Evolutionary conservation across 83 land plant species (phyloP), one percentile per base, ranked within the genome.

Genomic region (Diphasiastrum complanatum): DNA sequence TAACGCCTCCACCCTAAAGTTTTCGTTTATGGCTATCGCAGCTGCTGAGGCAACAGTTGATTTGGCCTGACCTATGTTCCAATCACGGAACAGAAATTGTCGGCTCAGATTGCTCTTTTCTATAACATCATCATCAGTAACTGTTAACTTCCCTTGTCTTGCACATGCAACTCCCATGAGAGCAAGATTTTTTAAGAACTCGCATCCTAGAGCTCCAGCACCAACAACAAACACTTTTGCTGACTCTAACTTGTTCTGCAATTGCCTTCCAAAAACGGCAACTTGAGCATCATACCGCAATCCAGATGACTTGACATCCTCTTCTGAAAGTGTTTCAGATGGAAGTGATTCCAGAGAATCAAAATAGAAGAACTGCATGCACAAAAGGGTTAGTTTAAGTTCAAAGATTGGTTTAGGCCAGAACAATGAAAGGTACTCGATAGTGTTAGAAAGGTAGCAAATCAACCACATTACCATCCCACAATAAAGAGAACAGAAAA

Each of bases 61-160:
- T 24, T 48, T 48, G n/a, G 51, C 51, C 18, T 48, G 51, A 5
- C 51, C 51, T 18, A 48, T 48, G 51, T 48, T 48, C 51, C 51
- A 48, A 18, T 48, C 51, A 6, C 51, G 51, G 51, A 48, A 48
- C 6, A 48, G 51, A 18, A 48, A 48, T 24, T 48, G 51, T 24
- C 51, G 6, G 51, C 51, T 48, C 23, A 48, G 51, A 18, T 48
- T 48, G 18, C 51, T 48, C 51, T 48, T 48, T 18, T 48, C 51
- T 18, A 48, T 48, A 6, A 48, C 51, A 18, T 48, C 51, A 18
- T 48, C 51, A 18, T 48, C 51, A 6, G 51, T 48, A 18, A 48
- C 18, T 6, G 51, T 48, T 5, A 48, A 24, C 51, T 48, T 48
- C 18, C 51, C 51, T 18, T 18, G n/a, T n/a, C n/a, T 40, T 18